Percentiles rank a stretch among this genome's conserved stretches.
phyloP scores from a whole-genome alignment of 179 eudicot genomes.

The Beta corolliflora region DNA sequence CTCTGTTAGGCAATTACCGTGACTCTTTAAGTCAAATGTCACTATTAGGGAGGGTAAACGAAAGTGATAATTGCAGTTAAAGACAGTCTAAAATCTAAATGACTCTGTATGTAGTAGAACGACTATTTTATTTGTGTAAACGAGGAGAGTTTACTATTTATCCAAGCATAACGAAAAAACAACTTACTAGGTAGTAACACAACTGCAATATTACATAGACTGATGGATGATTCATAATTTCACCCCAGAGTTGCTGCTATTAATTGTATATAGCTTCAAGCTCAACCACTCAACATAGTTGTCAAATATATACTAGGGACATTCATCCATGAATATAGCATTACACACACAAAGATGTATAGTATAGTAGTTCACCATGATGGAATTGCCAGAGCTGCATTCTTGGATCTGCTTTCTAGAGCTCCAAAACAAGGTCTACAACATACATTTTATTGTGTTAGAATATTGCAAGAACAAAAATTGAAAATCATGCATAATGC shows the following conservation, averaged over 20 bases:
- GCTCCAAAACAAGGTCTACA: slow-evolving; percentile 72
- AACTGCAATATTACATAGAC: slow-evolving; percentile 17
- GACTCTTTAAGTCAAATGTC: background rate
- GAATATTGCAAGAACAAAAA: background rate
- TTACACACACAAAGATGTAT: slow-evolving; percentile 15
- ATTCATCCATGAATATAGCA: slow-evolving; percentile 7
- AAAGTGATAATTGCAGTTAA: no score
- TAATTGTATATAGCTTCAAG: slow-evolving; percentile 20
- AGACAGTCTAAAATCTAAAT: background rate
- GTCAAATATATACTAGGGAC: background rate
- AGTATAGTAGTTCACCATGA: slow-evolving; percentile 12
- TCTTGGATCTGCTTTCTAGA: slow-evolving; percentile 39
- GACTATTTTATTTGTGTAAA: background rate
- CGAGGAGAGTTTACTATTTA: background rate
- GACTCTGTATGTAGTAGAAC: background rate
- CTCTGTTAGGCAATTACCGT: no score
- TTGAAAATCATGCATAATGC: background rate
- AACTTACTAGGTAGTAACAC: background rate
- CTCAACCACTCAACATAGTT: slow-evolving; percentile 7
- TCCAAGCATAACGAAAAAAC: slow-evolving; percentile 9
- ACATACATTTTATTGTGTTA: slow-evolving; percentile 21
- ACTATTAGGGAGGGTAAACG: background rate
- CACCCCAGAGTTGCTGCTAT: slow-evolving; percentile 23
- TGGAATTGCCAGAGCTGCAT: slow-evolving; percentile 22
- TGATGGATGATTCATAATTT: slow-evolving; percentile 12